Base-by-base conservation (phyloP, 2,329 filamentous ascomycete genomes). In the Coleophoma cylindrospora region DNA sequence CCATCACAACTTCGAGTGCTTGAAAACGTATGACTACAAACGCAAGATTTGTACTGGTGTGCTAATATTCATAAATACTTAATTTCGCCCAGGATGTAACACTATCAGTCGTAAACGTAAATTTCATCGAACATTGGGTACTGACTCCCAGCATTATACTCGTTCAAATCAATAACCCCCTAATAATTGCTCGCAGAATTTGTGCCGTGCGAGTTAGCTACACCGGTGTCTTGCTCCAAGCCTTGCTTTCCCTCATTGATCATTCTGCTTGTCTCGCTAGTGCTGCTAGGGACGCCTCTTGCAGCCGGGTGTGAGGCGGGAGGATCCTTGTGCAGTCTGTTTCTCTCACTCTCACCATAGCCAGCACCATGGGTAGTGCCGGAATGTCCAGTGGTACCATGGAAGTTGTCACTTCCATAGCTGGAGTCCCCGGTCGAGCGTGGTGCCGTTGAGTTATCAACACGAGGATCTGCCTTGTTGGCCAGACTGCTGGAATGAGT, bases 251-350 rank as follows among this genome's bases (percentile, higher is more conserved):
- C 36, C 11, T 38, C 14, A 13, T 17, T 17, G 11, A 38, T 17
- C 13, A 38, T 14, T 14, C 15, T 38, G 11, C 11, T 38, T 38
- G 14, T 14, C 36, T 38, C 36, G 12, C 7, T n/a, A 13, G 36
- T n/a, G 36, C 11, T 38, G 5, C 14, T 17, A n/a, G 36, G 36
- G 36, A 38, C 36, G 11, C 15, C 14, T 7, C 7, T 17, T n/a
- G 57, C 41, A 37, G 57, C 57, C 12, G 57, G 56, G 45, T 61
- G 57, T 10, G 19, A 43, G 40, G 56, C 48, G 21, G 60, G 60
- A 46, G 59, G 57, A 17, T 57, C 60, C 38, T 62, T 62, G 34
- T 61, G 59, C 12, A 62, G 44, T 47, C 51, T 52, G 38, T 58
- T 57, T 1, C 53, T 45, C 8, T 54, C 58, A 45, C 51, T 53